Base-by-base conservation (phyloP, 371 early-diverging fungal species). In the Circinella umbellata region DNA sequence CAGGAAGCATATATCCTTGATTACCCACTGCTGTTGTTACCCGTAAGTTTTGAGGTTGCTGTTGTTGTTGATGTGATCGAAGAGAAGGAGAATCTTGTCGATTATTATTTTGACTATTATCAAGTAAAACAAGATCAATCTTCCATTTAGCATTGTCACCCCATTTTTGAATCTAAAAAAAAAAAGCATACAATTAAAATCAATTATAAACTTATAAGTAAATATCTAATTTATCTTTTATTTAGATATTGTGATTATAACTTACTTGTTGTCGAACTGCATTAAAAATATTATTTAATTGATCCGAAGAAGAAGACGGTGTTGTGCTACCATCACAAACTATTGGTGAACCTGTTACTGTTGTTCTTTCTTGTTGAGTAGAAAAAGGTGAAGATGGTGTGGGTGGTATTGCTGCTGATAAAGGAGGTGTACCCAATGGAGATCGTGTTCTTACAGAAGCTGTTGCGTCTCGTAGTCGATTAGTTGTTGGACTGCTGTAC, bases 121-220 rank as follows among this genome's bases (percentile, higher is more conserved):
- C 78, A 17, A 77, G 71, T 65, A 75, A 64, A 57, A 76, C 79
- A 53, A 79, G 71, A 69, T 79, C 76, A 60, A 79, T 75, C 59
- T 79, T 76, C 79, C 79, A 79, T 64, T 74, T 75, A 1, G 79
- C 79, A 67, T 76, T 71, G 4, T 75, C 73, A 6, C 79, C 79
- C 79, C 79, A 79, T 59, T 66, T 67, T 66, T 73, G 69, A 54
- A 78, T 73, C 78, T 78, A 37, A 53, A 27, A 27, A 27, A 27
- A 27, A 27, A 27, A 27, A 27, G 0, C 27, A 27, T 27, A 27
- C 27, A 27, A 27, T 27, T 27, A 27, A 27, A 27, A 27, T 27
- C 27, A 27, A 27, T 27, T 27, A 27, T 27, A 27, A 27, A 27
- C 27, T 27, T 27, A 27, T 2, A 27, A 27, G 27, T 27, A 27